Evolutionary conservation across 306 rosid species (phyloP), one percentile per base, ranked within the genome.

Genomic region (Lotus japonicus): DNA sequence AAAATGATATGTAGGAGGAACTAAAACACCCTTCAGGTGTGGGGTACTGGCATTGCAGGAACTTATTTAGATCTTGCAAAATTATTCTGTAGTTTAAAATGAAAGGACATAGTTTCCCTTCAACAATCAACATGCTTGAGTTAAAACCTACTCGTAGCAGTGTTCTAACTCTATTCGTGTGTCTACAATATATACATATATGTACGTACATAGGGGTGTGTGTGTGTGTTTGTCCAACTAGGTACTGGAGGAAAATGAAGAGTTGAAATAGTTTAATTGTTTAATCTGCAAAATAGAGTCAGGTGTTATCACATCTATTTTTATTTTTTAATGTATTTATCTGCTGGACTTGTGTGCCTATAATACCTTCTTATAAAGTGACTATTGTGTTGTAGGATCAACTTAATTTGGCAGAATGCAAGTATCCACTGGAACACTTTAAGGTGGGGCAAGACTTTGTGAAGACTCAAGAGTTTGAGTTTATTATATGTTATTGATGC

Each of bases 331-430:
- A 28, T 58, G 18, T 26, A 49, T 39, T 48, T 85, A 50, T 76
- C 49, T 58, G 63, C 60, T 78, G 51, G 14, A 57, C 64, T 54
- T 48, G 26, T 54, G 17, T 26, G 70, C 70, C 52, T 48, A 50
- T 38, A 55, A 28, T 64, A 54, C 58, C 52, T 23, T 75, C 61
- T 48, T 67, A 54, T 28, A 59, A 58, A 70, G 61, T 65, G 45
- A 67, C 75, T 48, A 26, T 74, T 74, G 54, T 69, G 39, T 60
- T 87, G 87, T 64, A 92, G 97, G 98, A 82, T 85, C 97, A 94
- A 88, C 81, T 94, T 63, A 88, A 84, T 84, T 73, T 86, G 89
- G 88, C 87, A 74, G 97, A 94, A 46, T 83, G 83, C 80, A 90
- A 88, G 82, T 50, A 86, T 73, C 92, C 97, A 17, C 33, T 90